Percentiles rank a stretch among this genome's conserved stretches.
phyloP scores from a whole-genome alignment of 805 yeast genomes.

The Komagataella phaffii region DNA sequence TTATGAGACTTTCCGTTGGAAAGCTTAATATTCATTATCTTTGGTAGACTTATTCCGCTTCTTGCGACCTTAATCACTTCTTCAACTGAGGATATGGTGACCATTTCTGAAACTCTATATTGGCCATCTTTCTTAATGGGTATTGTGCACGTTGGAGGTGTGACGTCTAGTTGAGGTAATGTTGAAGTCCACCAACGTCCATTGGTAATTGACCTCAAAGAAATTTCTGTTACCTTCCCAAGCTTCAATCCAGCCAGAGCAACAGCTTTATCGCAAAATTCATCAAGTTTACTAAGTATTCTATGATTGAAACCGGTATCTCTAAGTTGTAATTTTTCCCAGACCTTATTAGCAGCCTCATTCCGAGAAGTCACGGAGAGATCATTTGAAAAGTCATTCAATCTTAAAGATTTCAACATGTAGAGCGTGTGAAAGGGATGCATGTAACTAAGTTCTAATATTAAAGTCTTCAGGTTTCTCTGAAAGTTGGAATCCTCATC shows the following conservation, averaged over 20 bases:
- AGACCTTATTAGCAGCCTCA: constrained; percentile 36
- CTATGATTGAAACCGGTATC: constrained; percentile 12
- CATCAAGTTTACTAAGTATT: constrained; percentile 30
- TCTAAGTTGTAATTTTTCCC: constrained; percentile 22
- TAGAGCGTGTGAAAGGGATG: constrained; percentile 72
- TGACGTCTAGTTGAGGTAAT: constrained; percentile 33
- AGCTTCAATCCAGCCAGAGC: constrained; percentile 34
- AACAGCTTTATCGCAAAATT: constrained; percentile 36
- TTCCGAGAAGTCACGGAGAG: constrained; percentile 28
- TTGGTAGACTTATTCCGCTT: constrained; percentile 82
- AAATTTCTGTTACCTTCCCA: constrained; percentile 18
- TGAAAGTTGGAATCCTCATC: constrained; percentile 40
- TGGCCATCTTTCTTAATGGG: constrained; percentile 26
- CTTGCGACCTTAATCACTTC: constrained; percentile 45
- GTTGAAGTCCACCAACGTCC: constrained; percentile 46
- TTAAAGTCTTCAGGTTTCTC: constrained; percentile 28
- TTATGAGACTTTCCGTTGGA: constrained; percentile 47
- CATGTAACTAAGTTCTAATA: constrained; percentile 30
- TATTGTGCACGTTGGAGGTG: constrained; percentile 52
- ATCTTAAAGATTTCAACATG: constrained; percentile 41
- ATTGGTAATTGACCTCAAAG: constrained; percentile 20
- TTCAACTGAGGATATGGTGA: constrained; percentile 28
- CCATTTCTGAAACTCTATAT: constrained; percentile 19
- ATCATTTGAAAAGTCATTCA: constrained; percentile 26
- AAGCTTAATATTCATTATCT: constrained; percentile 43